phyloP scores from a whole-genome alignment of 352 stramenopile species.

The Globisporangium carolinianum region DNA sequence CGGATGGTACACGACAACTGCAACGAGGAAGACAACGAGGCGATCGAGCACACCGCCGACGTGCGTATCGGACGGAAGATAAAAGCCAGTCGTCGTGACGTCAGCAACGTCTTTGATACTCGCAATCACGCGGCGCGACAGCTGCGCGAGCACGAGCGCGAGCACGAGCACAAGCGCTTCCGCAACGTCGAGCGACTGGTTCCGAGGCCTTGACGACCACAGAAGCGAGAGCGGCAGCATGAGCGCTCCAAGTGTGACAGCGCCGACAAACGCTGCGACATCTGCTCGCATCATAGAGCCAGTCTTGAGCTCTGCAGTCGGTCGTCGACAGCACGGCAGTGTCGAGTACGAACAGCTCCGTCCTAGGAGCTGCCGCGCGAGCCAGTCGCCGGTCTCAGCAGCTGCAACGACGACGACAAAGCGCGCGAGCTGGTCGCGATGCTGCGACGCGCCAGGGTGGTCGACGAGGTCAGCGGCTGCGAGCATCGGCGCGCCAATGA shows the following conservation, averaged over 20 bases:
- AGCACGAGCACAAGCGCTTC: conserved; percentile 38
- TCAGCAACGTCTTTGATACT: conserved; percentile 37
- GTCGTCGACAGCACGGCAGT: conserved; percentile 18
- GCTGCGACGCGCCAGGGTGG: conserved; percentile 20
- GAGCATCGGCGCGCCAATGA: conserved; percentile 27
- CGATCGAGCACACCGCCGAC: conserved; percentile 35
- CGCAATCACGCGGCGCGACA: conserved; percentile 26
- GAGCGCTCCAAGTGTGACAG: conserved; percentile 22
- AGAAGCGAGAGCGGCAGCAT: conserved; percentile 28
- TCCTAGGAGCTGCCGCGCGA: background rate
- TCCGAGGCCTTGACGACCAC: conserved; percentile 2
- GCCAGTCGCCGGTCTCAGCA: conserved; percentile 25
- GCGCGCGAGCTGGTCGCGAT: conserved; percentile 33
- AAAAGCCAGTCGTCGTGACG: conserved; percentile 38
- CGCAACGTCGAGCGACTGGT: conserved; percentile 16
- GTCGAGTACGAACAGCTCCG: conserved; percentile 6
- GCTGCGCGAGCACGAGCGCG: conserved; percentile 31
- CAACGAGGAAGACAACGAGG: conserved; percentile 35
- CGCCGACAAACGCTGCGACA: conserved; percentile 25
- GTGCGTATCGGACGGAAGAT: conserved; percentile 22
- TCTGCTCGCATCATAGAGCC: conserved; percentile 3
- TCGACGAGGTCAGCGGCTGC: conserved; percentile 36
- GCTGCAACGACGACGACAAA: conserved; percentile 43
- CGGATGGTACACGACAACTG: conserved; percentile 40
- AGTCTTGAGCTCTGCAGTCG: conserved; percentile 15